Evolutionary conservation across 495 filamentous ascomycete genomes (phyloP).

Genomic region (Aspergillus taichungensis): DNA sequence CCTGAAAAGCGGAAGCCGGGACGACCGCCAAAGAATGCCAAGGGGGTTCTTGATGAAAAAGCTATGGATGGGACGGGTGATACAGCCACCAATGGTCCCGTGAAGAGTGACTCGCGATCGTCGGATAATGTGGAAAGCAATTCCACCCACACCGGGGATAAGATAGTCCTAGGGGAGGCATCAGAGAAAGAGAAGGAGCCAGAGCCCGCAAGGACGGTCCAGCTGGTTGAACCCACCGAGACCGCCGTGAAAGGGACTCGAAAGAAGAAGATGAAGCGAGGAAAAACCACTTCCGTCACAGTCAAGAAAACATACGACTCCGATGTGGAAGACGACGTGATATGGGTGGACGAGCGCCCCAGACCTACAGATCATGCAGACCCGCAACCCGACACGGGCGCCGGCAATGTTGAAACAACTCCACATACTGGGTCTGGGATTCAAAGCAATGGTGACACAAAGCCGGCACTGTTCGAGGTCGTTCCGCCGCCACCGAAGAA

Average conservation of each 20-base stretch:
- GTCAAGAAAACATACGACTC: slow-evolving; percentile 19
- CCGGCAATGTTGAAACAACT: not conserved
- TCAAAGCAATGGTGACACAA: not conserved
- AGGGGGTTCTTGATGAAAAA: slow-evolving; percentile 1
- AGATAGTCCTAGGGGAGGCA: no score
- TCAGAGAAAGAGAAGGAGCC: not conserved
- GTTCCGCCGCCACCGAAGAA: slow-evolving; percentile 22
- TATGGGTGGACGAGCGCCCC: slow-evolving; percentile 30
- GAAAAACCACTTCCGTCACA: slow-evolving; percentile 28
- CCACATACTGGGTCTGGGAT: no score
- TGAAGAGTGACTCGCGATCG: not conserved
- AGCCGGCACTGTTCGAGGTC: not conserved
- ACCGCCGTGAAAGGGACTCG: slow-evolving; percentile 15
- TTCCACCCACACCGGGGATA: not conserved
- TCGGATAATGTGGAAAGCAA: not conserved
- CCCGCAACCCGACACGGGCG: not conserved
- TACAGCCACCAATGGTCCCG: not conserved
- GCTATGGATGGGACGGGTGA: not conserved
- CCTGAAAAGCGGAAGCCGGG: slow-evolving; percentile 18
- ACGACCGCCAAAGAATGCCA: slow-evolving; percentile 13
- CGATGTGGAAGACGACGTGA: slow-evolving; percentile 27
- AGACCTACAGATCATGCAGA: not conserved
- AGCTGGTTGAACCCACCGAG: not conserved
- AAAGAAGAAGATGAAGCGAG: slow-evolving; percentile 34
- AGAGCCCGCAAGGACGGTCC: not conserved